Evolutionary conservation across 2,329 filamentous ascomycete species (phyloP).

Genomic region (Hypoxylon sp.): DNA sequence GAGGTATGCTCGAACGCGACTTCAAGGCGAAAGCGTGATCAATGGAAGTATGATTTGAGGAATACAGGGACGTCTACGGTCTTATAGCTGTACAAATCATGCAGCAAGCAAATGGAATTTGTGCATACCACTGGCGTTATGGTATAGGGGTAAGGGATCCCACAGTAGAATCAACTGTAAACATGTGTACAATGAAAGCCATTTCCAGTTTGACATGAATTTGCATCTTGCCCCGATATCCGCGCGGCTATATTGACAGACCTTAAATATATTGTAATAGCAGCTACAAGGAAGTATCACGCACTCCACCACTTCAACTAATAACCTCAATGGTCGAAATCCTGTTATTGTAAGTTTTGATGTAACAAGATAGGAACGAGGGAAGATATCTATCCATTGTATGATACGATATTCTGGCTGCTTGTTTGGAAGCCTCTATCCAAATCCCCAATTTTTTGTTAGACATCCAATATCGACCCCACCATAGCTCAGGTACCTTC

Average conservation of each 20-base stretch:
- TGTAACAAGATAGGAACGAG: background rate
- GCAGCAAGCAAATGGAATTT: slow-evolving; percentile 26
- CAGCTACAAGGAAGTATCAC: background rate
- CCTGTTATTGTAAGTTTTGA: background rate
- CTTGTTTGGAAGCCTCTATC: slow-evolving; percentile 15
- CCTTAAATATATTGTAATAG: background rate
- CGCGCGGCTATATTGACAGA: background rate
- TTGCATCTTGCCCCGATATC: background rate
- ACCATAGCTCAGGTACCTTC: slow-evolving; percentile 49
- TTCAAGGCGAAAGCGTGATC: slow-evolving; percentile 44
- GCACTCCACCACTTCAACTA: background rate
- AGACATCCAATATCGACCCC: slow-evolving; percentile 40
- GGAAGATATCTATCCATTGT: background rate
- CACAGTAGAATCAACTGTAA: slow-evolving; percentile 27
- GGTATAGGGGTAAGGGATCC: slow-evolving; percentile 29
- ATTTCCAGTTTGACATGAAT: background rate
- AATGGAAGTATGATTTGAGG: background rate
- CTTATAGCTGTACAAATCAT: slow-evolving; percentile 18
- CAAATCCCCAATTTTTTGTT: slow-evolving; percentile 39
- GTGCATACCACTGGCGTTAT: slow-evolving; percentile 34
- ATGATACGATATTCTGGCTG: slow-evolving; percentile 11
- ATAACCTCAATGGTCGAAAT: too few relatives aligned
- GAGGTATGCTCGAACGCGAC: slow-evolving; percentile 45
- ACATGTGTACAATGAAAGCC: slow-evolving; percentile 31
- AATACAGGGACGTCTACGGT: slow-evolving; percentile 1